phyloP scores from a whole-genome alignment of 2,329 filamentous ascomycete species.

The Coniella vitis region DNA sequence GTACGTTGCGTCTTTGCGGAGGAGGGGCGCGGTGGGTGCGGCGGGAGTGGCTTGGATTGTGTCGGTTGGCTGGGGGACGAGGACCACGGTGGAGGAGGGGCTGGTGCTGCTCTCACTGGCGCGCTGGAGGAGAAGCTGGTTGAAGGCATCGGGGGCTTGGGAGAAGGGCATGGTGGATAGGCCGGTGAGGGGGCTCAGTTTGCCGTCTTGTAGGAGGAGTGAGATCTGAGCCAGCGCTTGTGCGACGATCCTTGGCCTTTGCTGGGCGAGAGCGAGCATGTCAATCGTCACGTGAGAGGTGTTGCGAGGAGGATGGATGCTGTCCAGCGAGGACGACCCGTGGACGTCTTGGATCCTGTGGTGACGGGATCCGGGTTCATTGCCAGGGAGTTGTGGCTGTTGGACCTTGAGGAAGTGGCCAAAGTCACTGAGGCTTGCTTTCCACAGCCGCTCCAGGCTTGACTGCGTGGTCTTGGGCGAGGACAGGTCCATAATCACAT shows the following conservation, averaged over 20 bases:
- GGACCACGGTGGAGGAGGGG: conserved; percentile 3
- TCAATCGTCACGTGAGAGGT: conserved; percentile 40
- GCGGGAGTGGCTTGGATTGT: neutral
- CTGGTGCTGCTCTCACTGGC: conserved; percentile 34
- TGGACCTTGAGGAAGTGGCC: conserved; percentile 3
- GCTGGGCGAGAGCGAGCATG: conserved; percentile 34
- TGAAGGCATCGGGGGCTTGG: conserved; percentile 32
- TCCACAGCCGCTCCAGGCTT: conserved; percentile 4
- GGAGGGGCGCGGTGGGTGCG: conserved; percentile 8
- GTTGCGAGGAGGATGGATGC: conserved; percentile 24
- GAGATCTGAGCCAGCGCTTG: conserved; percentile 32
- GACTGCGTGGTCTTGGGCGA: neutral
- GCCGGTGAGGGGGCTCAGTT: conserved; percentile 30
- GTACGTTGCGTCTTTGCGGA: conserved; percentile 18
- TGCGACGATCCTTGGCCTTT: conserved; percentile 34
- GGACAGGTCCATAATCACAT: neutral
- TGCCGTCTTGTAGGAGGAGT: conserved; percentile 27
- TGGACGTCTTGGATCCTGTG: neutral
- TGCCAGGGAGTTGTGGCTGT: neutral
- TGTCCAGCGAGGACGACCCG: neutral
- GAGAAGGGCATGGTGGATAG: conserved; percentile 30
- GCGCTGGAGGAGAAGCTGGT: conserved; percentile 30
- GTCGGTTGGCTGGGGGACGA: conserved; percentile 3
- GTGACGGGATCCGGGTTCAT: neutral
- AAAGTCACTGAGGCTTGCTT: conserved; percentile 1